These are phyloP conservation scores for Colletotrichum lentis DNA, from an alignment of 2,329 filamentous ascomycete genomes.

Conservation along the genomic window DNA sequence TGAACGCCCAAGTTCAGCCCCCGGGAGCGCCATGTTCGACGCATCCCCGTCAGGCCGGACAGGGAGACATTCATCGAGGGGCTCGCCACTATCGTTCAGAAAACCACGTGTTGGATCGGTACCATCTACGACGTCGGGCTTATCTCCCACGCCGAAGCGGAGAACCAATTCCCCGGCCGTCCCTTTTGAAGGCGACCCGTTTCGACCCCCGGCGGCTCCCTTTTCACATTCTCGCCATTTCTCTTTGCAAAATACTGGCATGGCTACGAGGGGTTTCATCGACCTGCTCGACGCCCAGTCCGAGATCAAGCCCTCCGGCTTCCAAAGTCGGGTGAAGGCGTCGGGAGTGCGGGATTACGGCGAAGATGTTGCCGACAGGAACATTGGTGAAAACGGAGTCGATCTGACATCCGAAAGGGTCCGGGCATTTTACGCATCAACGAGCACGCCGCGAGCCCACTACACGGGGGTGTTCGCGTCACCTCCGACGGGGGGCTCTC, in stretches of 20 bases:
- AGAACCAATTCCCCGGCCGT: constrained; percentile 5
- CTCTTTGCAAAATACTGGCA: constrained; percentile 47
- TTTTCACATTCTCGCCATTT: constrained; percentile 43
- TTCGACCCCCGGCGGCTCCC: constrained; percentile 39
- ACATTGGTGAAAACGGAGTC: constrained; percentile 54
- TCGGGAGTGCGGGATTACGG: constrained; percentile 63
- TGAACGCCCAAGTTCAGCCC: constrained; percentile 51
- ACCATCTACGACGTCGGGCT: constrained; percentile 13
- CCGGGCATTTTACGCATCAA: constrained; percentile 48
- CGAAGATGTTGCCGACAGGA: constrained; percentile 72
- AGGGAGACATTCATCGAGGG: constrained; percentile 37
- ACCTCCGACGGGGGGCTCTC: constrained; percentile 29
- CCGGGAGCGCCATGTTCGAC: constrained; percentile 37
- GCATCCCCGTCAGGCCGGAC: constrained; percentile 20
- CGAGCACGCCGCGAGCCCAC: constrained; percentile 21
- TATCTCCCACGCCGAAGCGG: constrained; percentile 18
- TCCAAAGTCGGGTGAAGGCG: constrained; percentile 58
- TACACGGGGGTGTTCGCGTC: constrained; percentile 38
- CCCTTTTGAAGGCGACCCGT: constrained; percentile 19
- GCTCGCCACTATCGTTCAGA: constrained; percentile 36
- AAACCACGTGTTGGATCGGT: constrained; percentile 33
- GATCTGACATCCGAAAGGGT: constrained; percentile 48
- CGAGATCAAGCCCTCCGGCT: constrained; percentile 58
- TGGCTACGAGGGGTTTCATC: constrained; percentile 49
- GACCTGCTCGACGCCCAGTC: constrained; percentile 68